Evolutionary conservation across 345 rosid genomes (phyloP), one percentile per base, ranked within the genome.

Genomic region (Gynandropsis gynandra): DNA sequence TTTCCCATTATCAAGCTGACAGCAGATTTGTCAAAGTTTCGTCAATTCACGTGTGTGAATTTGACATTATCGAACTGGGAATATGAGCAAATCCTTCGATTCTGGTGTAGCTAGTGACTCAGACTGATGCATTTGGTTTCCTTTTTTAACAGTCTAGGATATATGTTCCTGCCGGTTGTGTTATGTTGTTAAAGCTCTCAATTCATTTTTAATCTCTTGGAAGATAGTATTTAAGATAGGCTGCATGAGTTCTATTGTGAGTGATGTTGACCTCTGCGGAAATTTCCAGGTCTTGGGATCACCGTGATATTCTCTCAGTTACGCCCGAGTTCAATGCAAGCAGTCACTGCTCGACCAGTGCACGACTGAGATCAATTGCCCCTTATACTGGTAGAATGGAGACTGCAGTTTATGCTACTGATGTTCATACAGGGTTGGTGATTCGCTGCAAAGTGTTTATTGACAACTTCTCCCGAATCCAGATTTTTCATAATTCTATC

Each of bases 401-500:
- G 65, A 89, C 96, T 27, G 93, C 98, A 1, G 81, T 89, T 59
- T 89, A 86, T 70, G 96, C 98, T 47, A 76, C 89, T 55, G 98
- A 89, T 62, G 56, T 69, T 17, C 64, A 72, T 36, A 81, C 90
- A 0, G 98, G 96, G 62, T 72, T 70, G 66, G 89, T 89, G 53
- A 82, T 89, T 67, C 98, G 96, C 42, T 89, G 98, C 83, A 89
- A 86, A 65, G 95, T 89, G 48, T 89, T 89, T 47, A 83, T 89
- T 64, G 97, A 89, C 68, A 86, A 66, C 42, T 76, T 89, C 66
- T 82, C 89, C 16, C 76, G 95, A 71, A 80, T 89, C 37, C 94
- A 81, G 79, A 89, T 89, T 59, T 89, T 86, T 72, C 97, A 89
- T 55, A 86, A 76, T 52, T 89, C 97, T 34, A 58, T 89, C 43